Evolutionary conservation across 306 rosid genomes (phyloP).

Genomic region (Fragaria ananassa): DNA sequence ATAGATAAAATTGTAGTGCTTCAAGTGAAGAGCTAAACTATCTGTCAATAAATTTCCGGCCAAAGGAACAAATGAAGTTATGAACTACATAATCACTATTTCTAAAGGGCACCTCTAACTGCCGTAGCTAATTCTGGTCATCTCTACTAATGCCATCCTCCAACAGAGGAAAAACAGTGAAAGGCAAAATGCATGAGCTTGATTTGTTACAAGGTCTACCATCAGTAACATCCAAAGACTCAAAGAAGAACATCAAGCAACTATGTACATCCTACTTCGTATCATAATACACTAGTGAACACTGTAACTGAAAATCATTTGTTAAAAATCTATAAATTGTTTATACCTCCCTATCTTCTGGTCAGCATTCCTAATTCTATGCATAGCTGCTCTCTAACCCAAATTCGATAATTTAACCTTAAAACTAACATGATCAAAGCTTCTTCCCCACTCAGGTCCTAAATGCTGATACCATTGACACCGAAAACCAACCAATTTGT

Average conservation of each 20-base stretch:
- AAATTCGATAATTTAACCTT: no score
- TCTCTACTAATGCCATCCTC: background rate
- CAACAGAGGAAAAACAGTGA: background rate
- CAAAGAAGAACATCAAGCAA: background rate
- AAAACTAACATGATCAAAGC: no score
- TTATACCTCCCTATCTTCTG: background rate
- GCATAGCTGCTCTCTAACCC: no score
- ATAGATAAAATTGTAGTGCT: background rate
- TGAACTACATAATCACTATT: background rate
- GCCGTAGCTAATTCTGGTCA: background rate
- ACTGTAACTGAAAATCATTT: no score
- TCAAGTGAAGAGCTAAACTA: background rate
- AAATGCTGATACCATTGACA: no score
- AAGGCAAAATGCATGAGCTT: background rate
- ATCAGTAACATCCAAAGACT: slow-evolving; percentile 4
- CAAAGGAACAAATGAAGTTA: background rate
- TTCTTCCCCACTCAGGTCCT: no score
- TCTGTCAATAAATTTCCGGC: background rate
- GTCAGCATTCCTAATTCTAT: background rate
- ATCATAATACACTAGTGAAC: background rate
- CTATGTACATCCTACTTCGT: background rate
- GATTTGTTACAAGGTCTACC: background rate
- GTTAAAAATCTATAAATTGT: no score
- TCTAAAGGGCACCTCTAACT: background rate
- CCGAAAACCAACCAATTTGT: no score